Evolutionary conservation across 1,284 basidiomycete genomes (phyloP).

Genomic region (Rhodotorula sp.): DNA sequence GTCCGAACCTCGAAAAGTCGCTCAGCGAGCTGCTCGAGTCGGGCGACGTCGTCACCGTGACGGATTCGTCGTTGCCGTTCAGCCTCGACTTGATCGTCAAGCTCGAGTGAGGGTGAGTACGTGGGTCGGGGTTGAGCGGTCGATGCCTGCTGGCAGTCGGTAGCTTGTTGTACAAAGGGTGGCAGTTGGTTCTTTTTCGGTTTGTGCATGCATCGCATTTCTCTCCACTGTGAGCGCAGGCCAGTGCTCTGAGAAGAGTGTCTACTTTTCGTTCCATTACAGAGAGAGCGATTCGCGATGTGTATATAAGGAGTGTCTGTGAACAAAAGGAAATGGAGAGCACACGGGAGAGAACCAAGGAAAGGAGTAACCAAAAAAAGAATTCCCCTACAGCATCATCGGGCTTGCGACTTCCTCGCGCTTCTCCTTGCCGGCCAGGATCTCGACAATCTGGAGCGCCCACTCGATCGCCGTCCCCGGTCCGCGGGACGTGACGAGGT

Average conservation of each 20-base stretch:
- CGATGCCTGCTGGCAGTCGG: background rate
- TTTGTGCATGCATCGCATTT: too few species aligned
- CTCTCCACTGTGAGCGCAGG: too few species aligned
- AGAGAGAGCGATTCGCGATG: too few species aligned
- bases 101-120: conserved; percentile 7
- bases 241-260: too few species aligned
- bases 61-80: conserved; percentile 83
- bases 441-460: conserved; percentile 67
- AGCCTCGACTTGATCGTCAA: conserved; percentile 62
- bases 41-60: conserved; percentile 61
- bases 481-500: conserved; percentile 75
- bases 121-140: background rate
- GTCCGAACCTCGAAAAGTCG: conserved; percentile 81
- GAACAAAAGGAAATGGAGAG: background rate
- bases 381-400: conserved; percentile 62
- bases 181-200: too few species aligned
- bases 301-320: background rate
- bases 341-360: background rate
- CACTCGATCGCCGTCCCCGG: conserved; percentile 74
- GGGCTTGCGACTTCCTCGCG: conserved; percentile 65
- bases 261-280: too few species aligned
- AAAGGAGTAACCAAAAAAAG: too few species aligned
- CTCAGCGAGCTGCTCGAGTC: conserved; percentile 68
- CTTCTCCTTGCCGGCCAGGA: conserved; percentile 64
- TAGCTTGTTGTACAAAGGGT: background rate